Percentiles rank a stretch among this genome's conserved stretches.
These are phyloP conservation scores for Populus deltoides DNA, from an alignment of 345 rosid genomes.

Conservation along the genomic window DNA sequence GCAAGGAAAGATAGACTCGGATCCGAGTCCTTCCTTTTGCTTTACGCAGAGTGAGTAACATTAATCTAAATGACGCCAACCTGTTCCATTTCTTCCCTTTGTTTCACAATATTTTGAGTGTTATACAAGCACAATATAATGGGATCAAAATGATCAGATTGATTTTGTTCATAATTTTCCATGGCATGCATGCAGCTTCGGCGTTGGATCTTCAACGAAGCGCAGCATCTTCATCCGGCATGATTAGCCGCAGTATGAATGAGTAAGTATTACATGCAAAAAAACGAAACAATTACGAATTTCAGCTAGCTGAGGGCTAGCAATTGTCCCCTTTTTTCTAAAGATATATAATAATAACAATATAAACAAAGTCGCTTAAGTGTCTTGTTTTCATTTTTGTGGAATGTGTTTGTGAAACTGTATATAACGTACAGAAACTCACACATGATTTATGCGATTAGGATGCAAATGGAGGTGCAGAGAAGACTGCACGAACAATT, in stretches of 20 bases:
- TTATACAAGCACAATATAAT: neutral
- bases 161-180: neutral
- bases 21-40: neutral
- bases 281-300: neutral
- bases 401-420: slow-evolving; percentile 28
- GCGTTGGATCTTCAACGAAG: slow-evolving; percentile 83
- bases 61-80: neutral
- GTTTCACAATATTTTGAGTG: neutral
- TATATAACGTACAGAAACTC: slow-evolving; percentile 41
- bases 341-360: neutral
- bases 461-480: slow-evolving; percentile 99
- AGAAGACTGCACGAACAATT: slow-evolving; percentile 96
- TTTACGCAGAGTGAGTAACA: neutral
- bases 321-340: neutral
- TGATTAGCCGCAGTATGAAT: slow-evolving; percentile 90
- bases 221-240: slow-evolving; percentile 81
- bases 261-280: slow-evolving; percentile 50
- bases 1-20: neutral
- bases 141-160: neutral
- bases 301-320: neutral
- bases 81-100: neutral
- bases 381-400: slow-evolving; percentile 12
- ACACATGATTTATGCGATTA: slow-evolving; percentile 52
- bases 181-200: slow-evolving; percentile 41
- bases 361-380: neutral